Evolutionary conservation across 176 grass and related monocot genomes (phyloP).

Genomic region (Miscanthus lutarioriparius): DNA sequence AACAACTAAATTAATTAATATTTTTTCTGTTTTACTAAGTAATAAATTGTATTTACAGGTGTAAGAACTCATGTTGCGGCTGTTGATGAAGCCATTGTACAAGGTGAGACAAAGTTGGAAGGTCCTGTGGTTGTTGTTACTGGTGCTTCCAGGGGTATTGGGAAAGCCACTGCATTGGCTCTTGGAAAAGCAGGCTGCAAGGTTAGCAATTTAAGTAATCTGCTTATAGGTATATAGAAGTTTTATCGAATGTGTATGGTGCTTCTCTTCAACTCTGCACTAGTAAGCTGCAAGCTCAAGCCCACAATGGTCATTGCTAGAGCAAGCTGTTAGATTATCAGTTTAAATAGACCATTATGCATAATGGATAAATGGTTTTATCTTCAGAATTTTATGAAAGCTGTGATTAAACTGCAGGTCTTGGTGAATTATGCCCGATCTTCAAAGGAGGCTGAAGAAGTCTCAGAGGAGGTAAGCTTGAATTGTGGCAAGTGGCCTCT

Average conservation of each 20-base stretch:
- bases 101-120: constrained; percentile 59
- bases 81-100: constrained; percentile 47
- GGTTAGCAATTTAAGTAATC: constrained; percentile 39
- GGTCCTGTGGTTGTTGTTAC: constrained; percentile 87
- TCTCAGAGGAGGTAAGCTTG: constrained; percentile 69
- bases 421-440: constrained; percentile 97
- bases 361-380: background rate
- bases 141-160: constrained; percentile 93
- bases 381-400: background rate
- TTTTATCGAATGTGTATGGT: background rate
- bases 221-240: background rate
- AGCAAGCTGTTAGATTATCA: background rate
- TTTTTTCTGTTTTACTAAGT: background rate
- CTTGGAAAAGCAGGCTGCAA: constrained; percentile 94
- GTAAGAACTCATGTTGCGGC: constrained; percentile 63
- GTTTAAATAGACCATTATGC: background rate
- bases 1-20: background rate
- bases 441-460: constrained; percentile 92
- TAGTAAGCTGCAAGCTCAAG: background rate
- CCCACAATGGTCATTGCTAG: background rate
- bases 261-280: background rate
- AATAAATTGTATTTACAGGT: constrained; percentile 41
- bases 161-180: constrained; percentile 72
- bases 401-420: constrained; percentile 48
- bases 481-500: background rate